Base-by-base conservation (phyloP, 495 filamentous ascomycete species). In the Aspergillus diversus region DNA sequence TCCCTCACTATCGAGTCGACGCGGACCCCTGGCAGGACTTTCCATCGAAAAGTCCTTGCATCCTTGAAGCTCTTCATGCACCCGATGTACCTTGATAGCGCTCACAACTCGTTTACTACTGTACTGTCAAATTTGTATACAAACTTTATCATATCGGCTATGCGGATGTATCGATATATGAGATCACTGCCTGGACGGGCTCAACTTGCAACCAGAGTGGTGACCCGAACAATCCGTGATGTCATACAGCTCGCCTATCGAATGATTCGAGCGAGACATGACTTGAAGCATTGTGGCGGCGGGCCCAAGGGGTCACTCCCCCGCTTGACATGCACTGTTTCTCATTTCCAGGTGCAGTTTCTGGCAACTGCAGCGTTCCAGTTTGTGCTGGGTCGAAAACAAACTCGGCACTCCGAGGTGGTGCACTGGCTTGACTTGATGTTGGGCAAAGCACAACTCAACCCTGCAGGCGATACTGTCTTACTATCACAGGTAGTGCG, bases 1-100 rank as follows among this genome's bases (percentile, higher is more conserved):
- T 85, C 90, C 0, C 76, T 97, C 32, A 96, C 91, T 0, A 88
- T 96, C 7, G 92, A 96, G 59, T 87, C 80, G 59, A 83, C 83
- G 17, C 85, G 83, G 54, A 66, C 77, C 7, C 92, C 91, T 0
- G 93, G 92, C 5, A 84, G 83, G 59, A 83, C 86, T 2, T 93
- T 97, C 62, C 86, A 90, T 65, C 85, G 92, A 33, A 97, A 93
- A 73, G 80, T 89, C n/a, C 73, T 97, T 12, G 88, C 75, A 57
- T 77, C 89, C 0, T 92, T 97, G 79, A 93, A 95, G 70, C 88
- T 93, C 49, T 92, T 95, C 65, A 86, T 91, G 57, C 89, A 96
- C 66, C 81, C 88, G 34, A 96, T 97, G 89, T 93, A 94, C 72
- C 88, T 95, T 60, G 93, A 97, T 70, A 92, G 90, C 4, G 75